phyloP scores from a whole-genome alignment of 176 grass and related monocot genomes.

The Paspalum vaginatum region DNA sequence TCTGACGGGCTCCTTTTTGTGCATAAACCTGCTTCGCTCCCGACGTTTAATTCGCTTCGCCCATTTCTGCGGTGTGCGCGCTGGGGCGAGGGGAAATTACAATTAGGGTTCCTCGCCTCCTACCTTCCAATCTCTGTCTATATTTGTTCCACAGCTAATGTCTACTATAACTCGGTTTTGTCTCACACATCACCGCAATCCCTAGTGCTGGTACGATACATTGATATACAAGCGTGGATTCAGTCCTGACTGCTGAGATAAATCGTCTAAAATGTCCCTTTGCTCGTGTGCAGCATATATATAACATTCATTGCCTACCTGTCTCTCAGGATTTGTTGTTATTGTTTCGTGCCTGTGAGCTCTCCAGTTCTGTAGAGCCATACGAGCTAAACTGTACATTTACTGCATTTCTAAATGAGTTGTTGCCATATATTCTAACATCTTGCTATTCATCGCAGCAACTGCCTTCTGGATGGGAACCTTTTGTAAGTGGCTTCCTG shows the following conservation, averaged over 20 bases:
- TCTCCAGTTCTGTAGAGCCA: background rate
- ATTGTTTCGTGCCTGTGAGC: background rate
- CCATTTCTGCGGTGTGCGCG: background rate
- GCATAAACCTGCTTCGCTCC: background rate
- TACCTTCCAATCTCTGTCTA: background rate
- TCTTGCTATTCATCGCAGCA: constrained; percentile 53
- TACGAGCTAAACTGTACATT: background rate
- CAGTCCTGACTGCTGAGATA: background rate
- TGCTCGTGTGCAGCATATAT: background rate
- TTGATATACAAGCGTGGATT: background rate
- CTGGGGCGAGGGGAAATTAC: background rate
- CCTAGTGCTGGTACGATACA: background rate
- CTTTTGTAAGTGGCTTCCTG: constrained; percentile 63
- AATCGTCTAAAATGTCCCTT: background rate
- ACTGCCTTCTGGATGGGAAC: constrained; percentile 80
- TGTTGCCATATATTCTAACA: constrained; percentile 18
- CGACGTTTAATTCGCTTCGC: background rate
- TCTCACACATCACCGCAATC: background rate
- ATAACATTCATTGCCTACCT: background rate
- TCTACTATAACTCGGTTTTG: background rate
- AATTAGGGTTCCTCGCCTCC: background rate
- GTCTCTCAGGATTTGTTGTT: background rate
- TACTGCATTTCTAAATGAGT: constrained; percentile 18
- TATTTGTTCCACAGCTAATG: background rate
- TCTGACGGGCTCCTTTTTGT: background rate